phyloP scores from a whole-genome alignment of 129 eudicot species.

The Heracleum sosnowskyi region DNA sequence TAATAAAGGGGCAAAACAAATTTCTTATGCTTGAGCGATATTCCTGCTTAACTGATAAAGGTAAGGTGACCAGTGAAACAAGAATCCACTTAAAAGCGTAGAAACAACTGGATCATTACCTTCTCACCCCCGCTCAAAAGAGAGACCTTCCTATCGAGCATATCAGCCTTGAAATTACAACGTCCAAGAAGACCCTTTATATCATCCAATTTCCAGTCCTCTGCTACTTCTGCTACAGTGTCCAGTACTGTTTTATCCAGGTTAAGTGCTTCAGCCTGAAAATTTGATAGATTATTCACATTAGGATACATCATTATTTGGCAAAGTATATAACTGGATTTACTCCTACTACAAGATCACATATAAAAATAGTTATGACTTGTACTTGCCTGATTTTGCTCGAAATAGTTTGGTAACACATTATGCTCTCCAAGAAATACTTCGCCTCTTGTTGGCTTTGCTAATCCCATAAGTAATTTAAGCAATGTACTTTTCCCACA shows the following conservation, averaged over 20 bases:
- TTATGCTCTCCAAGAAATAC: constrained; percentile 84
- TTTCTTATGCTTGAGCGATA: neutral
- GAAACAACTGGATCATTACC: constrained; percentile 30
- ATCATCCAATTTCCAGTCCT: constrained; percentile 90
- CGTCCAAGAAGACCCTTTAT: constrained; percentile 98
- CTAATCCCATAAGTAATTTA: constrained; percentile 72
- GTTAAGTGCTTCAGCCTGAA: constrained; percentile 97
- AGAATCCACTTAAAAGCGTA: neutral
- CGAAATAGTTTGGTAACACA: constrained; percentile 89
- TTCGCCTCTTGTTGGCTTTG: constrained; percentile 59
- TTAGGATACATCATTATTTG: neutral
- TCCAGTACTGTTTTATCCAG: constrained; percentile 73
- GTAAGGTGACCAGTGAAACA: neutral
- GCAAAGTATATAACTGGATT: neutral
- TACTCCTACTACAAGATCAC: too few species aligned
- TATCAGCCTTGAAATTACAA: constrained; percentile 87
- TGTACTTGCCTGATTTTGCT: constrained; percentile 71
- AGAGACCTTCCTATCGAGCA: constrained; percentile 91
- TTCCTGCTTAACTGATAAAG: neutral
- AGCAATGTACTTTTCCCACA: constrained; percentile 96
- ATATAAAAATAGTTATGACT: neutral
- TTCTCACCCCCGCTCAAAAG: constrained; percentile 95
- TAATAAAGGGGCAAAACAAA: too few species aligned
- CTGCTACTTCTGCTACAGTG: constrained; percentile 96
- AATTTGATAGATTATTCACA: constrained; percentile 6